These are phyloP conservation scores for Triticum dicoccoides DNA, from an alignment of 176 grass and related monocot species.

Conservation along the genomic window DNA sequence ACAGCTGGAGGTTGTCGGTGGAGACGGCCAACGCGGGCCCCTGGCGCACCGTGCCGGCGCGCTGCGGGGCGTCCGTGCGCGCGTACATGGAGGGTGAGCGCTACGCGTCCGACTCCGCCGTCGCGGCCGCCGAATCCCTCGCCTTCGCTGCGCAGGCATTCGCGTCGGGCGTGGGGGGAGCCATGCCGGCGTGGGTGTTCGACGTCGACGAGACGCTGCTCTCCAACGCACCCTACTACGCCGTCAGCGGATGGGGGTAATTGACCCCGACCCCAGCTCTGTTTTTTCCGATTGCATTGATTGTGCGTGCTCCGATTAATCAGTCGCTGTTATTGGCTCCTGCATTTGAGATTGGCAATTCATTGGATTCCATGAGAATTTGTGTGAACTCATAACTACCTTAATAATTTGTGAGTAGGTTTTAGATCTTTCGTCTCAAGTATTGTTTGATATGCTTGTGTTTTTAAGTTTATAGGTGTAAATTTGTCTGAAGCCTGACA, in stretches of 20 bases:
- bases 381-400: background rate
- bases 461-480: background rate
- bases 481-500: background rate
- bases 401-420: background rate
- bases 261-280: background rate
- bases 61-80: conserved; percentile 38
- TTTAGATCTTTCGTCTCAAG: background rate
- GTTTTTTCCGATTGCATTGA: background rate
- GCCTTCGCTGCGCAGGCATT: conserved; percentile 52
- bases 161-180: conserved; percentile 5
- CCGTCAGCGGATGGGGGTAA: conserved; percentile 68
- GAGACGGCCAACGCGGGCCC: conserved; percentile 75
- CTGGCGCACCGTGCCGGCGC: conserved; percentile 43
- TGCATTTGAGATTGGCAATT: background rate
- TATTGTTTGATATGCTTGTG: background rate
- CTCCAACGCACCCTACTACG: conserved; percentile 68
- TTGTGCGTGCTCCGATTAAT: background rate
- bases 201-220: conserved; percentile 94
- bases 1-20: conserved; percentile 88
- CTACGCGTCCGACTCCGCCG: conserved; percentile 71
- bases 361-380: background rate
- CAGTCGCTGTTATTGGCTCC: background rate
- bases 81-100: conserved; percentile 67
- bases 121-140: conserved; percentile 47
- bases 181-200: conserved; percentile 70